Conservation (phyloP, 2,329 filamentous ascomycete genomes). For the Stachybotrys elegans region DNA sequence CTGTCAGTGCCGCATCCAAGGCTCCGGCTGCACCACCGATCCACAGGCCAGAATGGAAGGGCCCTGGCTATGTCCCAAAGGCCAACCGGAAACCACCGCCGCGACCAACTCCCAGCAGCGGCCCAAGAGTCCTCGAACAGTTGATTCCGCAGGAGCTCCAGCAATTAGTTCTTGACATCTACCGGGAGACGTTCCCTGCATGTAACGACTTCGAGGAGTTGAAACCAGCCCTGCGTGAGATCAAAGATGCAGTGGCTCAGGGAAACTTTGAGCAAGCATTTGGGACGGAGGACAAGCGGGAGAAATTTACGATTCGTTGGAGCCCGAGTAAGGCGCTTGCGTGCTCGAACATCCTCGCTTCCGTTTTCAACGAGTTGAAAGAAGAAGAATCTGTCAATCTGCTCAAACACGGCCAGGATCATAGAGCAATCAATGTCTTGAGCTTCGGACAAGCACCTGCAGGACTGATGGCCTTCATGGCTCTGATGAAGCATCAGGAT, state of each 20-base stretch:
- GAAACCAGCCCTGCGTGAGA: background rate
- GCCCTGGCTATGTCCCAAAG: background rate
- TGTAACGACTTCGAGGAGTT: background rate
- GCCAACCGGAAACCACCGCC: background rate
- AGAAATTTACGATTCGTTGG: slow-evolving; percentile 1
- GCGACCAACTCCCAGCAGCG: background rate
- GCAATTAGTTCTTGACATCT: background rate
- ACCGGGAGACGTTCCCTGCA: slow-evolving; percentile 1
- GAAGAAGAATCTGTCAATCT: background rate
- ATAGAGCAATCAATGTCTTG: background rate
- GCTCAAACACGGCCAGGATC: background rate
- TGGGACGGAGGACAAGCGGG: background rate
- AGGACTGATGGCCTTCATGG: background rate
- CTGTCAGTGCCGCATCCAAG: background rate
- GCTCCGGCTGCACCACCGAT: background rate
- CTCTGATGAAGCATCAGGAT: background rate
- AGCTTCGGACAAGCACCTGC: background rate
- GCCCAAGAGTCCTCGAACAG: background rate
- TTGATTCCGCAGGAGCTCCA: background rate
- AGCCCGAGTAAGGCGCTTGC: background rate
- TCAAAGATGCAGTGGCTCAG: background rate
- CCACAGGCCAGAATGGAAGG: background rate
- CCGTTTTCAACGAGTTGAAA: background rate
- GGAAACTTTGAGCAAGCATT: background rate
- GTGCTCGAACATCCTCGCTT: background rate